phyloP scores from a whole-genome alignment of 2,329 filamentous ascomycete species.

The Onygenales sp. region DNA sequence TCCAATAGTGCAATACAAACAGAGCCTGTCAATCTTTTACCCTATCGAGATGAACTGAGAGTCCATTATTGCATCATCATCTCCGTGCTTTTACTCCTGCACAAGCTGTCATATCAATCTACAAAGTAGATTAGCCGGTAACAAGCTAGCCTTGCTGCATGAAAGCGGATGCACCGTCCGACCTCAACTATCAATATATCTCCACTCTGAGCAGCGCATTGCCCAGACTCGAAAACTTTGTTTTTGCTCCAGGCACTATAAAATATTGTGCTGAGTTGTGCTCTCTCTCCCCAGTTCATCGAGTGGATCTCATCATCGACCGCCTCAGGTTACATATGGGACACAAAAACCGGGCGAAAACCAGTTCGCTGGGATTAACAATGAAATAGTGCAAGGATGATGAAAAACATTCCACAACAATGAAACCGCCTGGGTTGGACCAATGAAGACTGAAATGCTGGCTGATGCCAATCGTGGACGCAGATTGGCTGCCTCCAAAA shows the following conservation, averaged over 20 bases:
- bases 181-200: neutral
- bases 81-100: neutral
- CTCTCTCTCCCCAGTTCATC: too few relatives aligned
- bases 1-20: neutral
- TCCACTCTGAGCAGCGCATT: neutral
- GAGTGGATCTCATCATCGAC: too few relatives aligned
- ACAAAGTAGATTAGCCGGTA: too few relatives aligned
- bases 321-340: too few relatives aligned
- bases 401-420: neutral
- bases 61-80: neutral
- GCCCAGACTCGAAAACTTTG: too few relatives aligned
- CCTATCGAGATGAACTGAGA: neutral
- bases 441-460: neutral
- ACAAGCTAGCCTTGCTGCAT: neutral
- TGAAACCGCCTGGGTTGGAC: conserved; percentile 5
- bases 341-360: too few relatives aligned
- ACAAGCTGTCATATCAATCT: neutral
- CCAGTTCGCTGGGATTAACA: too few relatives aligned
- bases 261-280: too few relatives aligned
- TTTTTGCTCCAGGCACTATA: too few relatives aligned
- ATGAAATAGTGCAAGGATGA: neutral
- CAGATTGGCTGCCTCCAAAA: conserved; percentile 7
- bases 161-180: neutral
- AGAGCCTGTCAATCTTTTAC: neutral
- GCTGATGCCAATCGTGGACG: neutral